Evolutionary conservation across 331 rosid genomes (phyloP).

Genomic region (Phaseolus coccineus): DNA sequence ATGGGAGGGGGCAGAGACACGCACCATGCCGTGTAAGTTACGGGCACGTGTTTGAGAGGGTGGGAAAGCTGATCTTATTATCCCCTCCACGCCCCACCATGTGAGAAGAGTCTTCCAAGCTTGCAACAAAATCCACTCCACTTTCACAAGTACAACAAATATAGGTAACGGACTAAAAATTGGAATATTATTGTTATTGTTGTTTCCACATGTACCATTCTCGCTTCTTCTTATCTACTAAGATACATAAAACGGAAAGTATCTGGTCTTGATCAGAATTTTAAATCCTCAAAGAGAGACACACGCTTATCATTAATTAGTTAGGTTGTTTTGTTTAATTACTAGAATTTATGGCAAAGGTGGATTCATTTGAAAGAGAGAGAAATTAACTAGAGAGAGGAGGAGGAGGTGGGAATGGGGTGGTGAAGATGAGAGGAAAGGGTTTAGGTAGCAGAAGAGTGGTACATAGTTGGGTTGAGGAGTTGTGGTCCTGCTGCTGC

Average conservation of each 20-base stretch:
- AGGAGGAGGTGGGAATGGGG: neutral
- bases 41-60: slow-evolving; percentile 58
- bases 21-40: slow-evolving; percentile 50
- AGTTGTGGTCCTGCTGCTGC: slow-evolving; percentile 41
- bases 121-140: slow-evolving; percentile 49
- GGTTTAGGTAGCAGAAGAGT: neutral
- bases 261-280: neutral
- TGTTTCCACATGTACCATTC: slow-evolving; percentile 28
- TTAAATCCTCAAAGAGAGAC: slow-evolving; percentile 1
- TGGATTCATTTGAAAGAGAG: neutral
- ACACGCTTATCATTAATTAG: neutral
- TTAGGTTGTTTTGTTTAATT: slow-evolving; percentile 3
- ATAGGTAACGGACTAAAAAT: slow-evolving; percentile 33
- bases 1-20: slow-evolving; percentile 38
- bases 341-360: neutral
- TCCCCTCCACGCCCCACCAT: slow-evolving; percentile 43
- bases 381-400: neutral
- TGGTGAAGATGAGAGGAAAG: neutral
- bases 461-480: neutral
- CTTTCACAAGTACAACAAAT: slow-evolving; percentile 56
- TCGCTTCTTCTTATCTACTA: neutral
- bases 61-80: slow-evolving; percentile 49
- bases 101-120: slow-evolving; percentile 53
- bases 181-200: slow-evolving; percentile 37
- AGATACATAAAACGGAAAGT: neutral